These are phyloP conservation scores for Xylariales sp. DNA, from an alignment of 2,329 filamentous ascomycete genomes.

Conservation along the genomic window DNA sequence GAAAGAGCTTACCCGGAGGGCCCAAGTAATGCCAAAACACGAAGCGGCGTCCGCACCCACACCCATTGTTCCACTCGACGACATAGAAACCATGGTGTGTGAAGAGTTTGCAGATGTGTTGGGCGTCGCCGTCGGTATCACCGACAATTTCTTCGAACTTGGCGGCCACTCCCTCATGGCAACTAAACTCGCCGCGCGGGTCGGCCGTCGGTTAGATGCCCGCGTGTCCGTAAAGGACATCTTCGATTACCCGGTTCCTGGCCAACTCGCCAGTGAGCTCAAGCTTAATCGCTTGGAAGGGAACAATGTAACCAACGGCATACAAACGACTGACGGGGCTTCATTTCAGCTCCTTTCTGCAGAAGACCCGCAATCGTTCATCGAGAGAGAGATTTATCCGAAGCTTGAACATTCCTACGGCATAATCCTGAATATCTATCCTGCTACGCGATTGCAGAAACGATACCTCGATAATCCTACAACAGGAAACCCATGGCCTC, in stretches of 20 bases:
- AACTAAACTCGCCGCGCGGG: constrained; percentile 26
- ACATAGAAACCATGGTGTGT: constrained; percentile 21
- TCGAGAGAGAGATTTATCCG: constrained; percentile 20
- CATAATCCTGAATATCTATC: constrained; percentile 23
- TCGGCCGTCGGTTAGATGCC: constrained; percentile 25
- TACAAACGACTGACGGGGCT: constrained; percentile 9
- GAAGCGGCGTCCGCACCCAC: constrained; percentile 13
- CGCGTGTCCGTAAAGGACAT: constrained; percentile 27
- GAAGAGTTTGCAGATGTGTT: constrained; percentile 26
- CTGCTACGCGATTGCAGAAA: constrained; percentile 30
- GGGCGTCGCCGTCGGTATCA: constrained; percentile 25
- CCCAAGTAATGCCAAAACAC: constrained; percentile 15
- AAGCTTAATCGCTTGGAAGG: constrained; percentile 9
- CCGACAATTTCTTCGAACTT: constrained; percentile 32
- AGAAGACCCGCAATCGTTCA: constrained; percentile 24
- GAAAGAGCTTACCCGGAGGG: constrained; percentile 25
- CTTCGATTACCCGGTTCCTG: constrained; percentile 28
- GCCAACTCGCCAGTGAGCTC: constrained; percentile 21
- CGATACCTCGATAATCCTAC: constrained; percentile 21
- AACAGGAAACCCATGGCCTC: constrained; percentile 23
- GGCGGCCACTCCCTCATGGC: constrained; percentile 33
- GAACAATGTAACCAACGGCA: constrained; percentile 10
- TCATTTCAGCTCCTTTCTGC: constrained; percentile 25
- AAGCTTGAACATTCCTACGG: constrained; percentile 16
- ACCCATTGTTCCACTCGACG: constrained; percentile 6